phyloP scores from a whole-genome alignment of 148 eudicot species.

The Rhododendron kiyosumense region DNA sequence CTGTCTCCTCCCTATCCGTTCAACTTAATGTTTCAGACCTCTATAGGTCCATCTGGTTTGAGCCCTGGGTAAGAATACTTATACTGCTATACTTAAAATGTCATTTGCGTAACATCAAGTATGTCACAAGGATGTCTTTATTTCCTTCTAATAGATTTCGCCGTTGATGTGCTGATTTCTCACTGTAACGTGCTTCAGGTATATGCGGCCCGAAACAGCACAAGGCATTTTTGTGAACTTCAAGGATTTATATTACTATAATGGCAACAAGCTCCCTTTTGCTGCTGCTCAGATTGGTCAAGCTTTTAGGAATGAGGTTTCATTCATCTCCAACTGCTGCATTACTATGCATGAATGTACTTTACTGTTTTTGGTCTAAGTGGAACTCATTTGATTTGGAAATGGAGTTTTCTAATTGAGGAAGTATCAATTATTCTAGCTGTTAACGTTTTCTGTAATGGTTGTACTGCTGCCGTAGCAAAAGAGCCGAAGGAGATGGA shows the following conservation, averaged over 20 bases:
- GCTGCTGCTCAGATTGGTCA: slow-evolving; percentile 98
- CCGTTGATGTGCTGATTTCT: background rate
- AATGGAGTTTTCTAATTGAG: background rate
- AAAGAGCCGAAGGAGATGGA: background rate
- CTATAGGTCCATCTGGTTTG: slow-evolving; percentile 83
- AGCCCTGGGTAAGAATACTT: slow-evolving; percentile 55
- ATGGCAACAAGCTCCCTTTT: slow-evolving; percentile 93
- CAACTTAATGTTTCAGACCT: slow-evolving; percentile 94
- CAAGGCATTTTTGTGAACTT: slow-evolving; percentile 97
- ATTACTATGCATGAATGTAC: background rate
- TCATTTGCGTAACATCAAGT: background rate
- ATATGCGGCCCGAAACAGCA: slow-evolving; percentile 95
- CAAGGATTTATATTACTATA: slow-evolving; percentile 90
- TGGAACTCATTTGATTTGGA: background rate
- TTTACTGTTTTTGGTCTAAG: background rate
- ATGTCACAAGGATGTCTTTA: background rate
- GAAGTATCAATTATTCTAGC: background rate
- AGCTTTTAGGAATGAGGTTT: slow-evolving; percentile 93
- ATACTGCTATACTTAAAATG: background rate
- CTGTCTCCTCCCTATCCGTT: slow-evolving; percentile 91
- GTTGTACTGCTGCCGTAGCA: background rate
- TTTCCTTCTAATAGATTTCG: background rate
- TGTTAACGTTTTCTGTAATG: background rate
- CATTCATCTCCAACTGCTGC: slow-evolving; percentile 5
- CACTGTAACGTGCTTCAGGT: slow-evolving; percentile 34